Evolutionary conservation across 768 basidiomycete genomes (phyloP), one percentile per base, ranked within the genome.

Genomic region (Boletus reticulatus): DNA sequence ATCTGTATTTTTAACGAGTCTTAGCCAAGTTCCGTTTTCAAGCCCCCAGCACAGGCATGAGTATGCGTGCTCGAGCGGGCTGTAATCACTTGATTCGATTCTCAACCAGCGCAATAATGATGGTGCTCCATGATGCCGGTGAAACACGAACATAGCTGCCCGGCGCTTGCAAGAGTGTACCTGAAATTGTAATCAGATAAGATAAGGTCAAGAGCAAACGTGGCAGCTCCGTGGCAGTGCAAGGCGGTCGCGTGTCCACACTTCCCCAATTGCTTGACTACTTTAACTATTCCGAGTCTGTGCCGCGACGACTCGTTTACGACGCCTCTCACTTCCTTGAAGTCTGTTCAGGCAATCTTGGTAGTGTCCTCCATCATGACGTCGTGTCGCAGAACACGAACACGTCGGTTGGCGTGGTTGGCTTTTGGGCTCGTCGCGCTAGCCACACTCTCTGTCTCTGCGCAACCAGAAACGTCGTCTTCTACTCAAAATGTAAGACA

Each of bases 391-490:
- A 52, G 59, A 56, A 55, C 62, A 46, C 63, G 59, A 38, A 65
- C 60, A 56, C 66, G 74, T 60, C 81, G 79, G 63, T 80, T 80
- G 44, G 73, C 78, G 45, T 86, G 84, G 84, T 67, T 85, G 43
- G 82, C 82, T 47, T 83, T 84, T 70, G 81, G 80, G 53, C 75
- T 86, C 59, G 72, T 84, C 60, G 80, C 79, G 52, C 67, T 85
- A 22, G 71, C 79, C 39, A 76, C 73, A 27, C 67, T 78, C 43
- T 72, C 79, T 51, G 75, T 76, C 34, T 76, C 80, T 50, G 78
- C 78, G 47, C 77, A 77, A 17, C 57, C 62, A 44, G 62, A 64
- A 29, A 17, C 44, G 11, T 50, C 60, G 1, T 24, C 55, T 20
- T 57, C 66, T 12, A 52, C 49, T 31, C 60, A 63, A 46, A 58